These are phyloP conservation scores for Pilobolus umbonatus DNA, from an alignment of 192 early-diverging fungal species.

Conservation along the genomic window DNA sequence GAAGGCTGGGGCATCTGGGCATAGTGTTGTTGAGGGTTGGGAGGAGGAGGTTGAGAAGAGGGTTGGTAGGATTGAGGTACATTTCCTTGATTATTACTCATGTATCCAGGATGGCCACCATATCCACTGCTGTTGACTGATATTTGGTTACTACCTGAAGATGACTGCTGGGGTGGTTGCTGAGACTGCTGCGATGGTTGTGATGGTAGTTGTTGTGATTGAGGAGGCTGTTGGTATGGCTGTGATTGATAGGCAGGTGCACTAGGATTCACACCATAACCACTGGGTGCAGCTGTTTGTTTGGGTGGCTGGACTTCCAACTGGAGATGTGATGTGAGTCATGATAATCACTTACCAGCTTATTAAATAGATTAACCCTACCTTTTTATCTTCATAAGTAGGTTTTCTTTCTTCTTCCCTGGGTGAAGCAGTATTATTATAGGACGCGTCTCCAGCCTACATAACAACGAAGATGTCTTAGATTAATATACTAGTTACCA, in stretches of 20 bases:
- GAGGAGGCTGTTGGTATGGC: not conserved
- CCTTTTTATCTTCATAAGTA: conserved; percentile 17
- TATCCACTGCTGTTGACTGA: not conserved
- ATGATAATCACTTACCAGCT: not conserved
- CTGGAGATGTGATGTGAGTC: not conserved
- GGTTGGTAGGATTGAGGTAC: no score
- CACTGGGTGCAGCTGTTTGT: not conserved
- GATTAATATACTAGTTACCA: not conserved
- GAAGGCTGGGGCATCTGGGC: conserved; percentile 12
- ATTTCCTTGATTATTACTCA: not conserved
- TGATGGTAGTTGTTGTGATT: not conserved
- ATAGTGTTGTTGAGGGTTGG: conserved; percentile 8
- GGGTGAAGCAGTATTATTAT: not conserved
- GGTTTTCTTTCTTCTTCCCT: conserved; percentile 1
- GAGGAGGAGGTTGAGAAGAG: conserved; percentile 3
- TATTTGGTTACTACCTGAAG: conserved; percentile 14
- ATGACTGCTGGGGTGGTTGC: not conserved
- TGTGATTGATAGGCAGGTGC: not conserved
- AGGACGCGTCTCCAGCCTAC: conserved; percentile 13
- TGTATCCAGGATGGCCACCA: not conserved
- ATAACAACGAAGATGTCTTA: not conserved
- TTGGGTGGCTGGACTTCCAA: not conserved
- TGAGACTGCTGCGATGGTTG: conserved; percentile 3
- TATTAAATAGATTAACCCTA: not conserved
- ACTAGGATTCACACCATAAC: conserved; percentile 2